phyloP scores from a whole-genome alignment of 306 rosid species.

The Gastrolobium villosum region DNA sequence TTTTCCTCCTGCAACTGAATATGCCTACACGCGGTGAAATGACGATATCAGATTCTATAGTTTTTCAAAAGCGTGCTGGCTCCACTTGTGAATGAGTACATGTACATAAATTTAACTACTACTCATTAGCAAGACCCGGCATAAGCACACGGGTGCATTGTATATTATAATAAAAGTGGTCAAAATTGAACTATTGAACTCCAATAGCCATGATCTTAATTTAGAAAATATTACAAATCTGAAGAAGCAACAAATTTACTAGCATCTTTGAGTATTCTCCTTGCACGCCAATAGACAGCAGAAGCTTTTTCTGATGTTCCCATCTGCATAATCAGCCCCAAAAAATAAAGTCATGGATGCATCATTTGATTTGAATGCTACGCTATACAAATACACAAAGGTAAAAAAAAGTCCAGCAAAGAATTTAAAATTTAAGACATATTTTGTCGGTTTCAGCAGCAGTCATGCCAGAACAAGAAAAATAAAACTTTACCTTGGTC shows the following conservation, averaged over 20 bases:
- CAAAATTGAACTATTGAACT: constrained; percentile 68
- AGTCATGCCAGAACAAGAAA: neutral
- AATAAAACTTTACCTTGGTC: constrained; percentile 62
- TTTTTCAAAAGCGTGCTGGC: neutral
- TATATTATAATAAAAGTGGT: constrained; percentile 27
- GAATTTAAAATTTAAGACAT: neutral
- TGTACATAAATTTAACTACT: constrained; percentile 5
- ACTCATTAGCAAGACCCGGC: constrained; percentile 12
- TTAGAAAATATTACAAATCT: constrained; percentile 49
- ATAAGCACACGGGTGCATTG: neutral
- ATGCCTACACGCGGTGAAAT: neutral
- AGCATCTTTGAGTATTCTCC: constrained; percentile 72
- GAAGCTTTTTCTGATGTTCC: constrained; percentile 83
- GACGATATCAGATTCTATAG: neutral
- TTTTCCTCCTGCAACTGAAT: constrained; percentile 4
- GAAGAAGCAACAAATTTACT: constrained; percentile 56
- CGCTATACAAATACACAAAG: neutral
- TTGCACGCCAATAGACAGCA: constrained; percentile 78
- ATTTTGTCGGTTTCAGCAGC: constrained; percentile 12
- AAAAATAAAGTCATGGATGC: constrained; percentile 26
- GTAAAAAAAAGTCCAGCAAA: constrained; percentile 11
- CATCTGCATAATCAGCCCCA: constrained; percentile 64
- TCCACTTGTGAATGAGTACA: constrained; percentile 3
- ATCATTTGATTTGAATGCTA: constrained; percentile 8
- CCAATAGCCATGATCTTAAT: constrained; percentile 6